Percentiles rank a stretch among this genome's conserved stretches.
Conservation (phyloP, 2,329 filamentous ascomycete species). For the Alternaria sp. region DNA sequence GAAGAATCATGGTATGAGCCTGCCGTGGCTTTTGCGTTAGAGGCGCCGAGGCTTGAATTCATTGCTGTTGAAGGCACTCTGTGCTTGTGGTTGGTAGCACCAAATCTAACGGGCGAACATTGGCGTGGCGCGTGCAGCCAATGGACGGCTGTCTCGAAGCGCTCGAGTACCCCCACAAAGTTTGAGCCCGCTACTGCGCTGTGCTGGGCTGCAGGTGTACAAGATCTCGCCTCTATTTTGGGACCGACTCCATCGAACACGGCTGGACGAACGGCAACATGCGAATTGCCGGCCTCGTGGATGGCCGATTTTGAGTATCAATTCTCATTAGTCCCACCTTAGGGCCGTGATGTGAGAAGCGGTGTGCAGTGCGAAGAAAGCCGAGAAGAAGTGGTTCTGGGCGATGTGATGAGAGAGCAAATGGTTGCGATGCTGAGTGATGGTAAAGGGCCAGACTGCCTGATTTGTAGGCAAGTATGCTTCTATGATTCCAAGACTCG, state of each 20-base stretch:
- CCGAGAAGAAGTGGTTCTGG: constrained; percentile 15
- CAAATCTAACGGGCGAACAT: constrained; percentile 17
- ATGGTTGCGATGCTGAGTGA: constrained; percentile 22
- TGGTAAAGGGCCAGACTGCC: constrained; percentile 12
- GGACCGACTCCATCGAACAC: constrained; percentile 18
- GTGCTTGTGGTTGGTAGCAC: constrained; percentile 47
- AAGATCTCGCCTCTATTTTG: constrained; percentile 39
- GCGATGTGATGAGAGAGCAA: constrained; percentile 17
- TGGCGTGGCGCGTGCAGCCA: constrained; percentile 37
- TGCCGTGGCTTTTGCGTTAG: constrained; percentile 32
- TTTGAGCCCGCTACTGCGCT: constrained; percentile 28
- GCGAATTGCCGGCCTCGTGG: constrained; percentile 24
- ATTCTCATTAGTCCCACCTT: constrained; percentile 31
- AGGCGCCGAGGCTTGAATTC: constrained; percentile 42
- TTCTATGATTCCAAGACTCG: not conserved
- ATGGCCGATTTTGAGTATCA: constrained; percentile 15
- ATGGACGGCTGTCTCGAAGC: constrained; percentile 37
- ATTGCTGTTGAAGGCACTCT: constrained; percentile 34
- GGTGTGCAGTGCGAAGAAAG: constrained; percentile 33
- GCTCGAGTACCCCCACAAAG: constrained; percentile 36
- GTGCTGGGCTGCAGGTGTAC: constrained; percentile 32
- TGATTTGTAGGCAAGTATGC: not conserved
- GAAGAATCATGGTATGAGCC: constrained; percentile 27
- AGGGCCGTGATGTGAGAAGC: constrained; percentile 37
- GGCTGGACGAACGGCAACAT: constrained; percentile 12